Conservation (phyloP, 768 basidiomycete species). For the Russula compacta region DNA sequence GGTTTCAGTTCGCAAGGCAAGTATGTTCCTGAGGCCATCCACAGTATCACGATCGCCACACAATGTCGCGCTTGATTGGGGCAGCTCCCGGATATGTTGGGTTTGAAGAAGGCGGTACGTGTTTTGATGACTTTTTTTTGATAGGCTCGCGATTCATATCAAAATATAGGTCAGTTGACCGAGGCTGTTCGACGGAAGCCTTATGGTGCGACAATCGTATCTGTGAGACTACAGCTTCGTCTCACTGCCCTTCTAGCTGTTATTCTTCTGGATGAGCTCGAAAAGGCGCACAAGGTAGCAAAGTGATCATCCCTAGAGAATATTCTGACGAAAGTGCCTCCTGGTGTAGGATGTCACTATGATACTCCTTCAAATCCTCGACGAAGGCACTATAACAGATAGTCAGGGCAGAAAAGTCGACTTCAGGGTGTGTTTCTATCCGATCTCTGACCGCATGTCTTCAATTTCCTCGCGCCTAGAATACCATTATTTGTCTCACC, state of each 20-base stretch:
- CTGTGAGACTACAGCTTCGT: neutral
- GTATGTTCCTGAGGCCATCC: neutral
- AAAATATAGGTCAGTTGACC: slow-evolving; percentile 42
- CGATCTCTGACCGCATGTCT: neutral
- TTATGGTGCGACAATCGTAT: slow-evolving; percentile 34
- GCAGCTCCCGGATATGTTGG: slow-evolving; percentile 89
- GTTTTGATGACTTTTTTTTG: slow-evolving; percentile 13
- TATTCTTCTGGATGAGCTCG: slow-evolving; percentile 56
- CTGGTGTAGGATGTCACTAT: slow-evolving; percentile 66
- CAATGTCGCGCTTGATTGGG: slow-evolving; percentile 83
- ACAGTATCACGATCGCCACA: slow-evolving; percentile 88
- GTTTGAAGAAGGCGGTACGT: slow-evolving; percentile 55
- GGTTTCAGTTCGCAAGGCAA: neutral
- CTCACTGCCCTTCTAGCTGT: slow-evolving; percentile 35
- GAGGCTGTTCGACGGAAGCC: slow-evolving; percentile 57
- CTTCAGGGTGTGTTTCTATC: slow-evolving; percentile 52
- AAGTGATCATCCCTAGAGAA: neutral
- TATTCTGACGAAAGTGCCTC: neutral
- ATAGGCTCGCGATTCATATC: neutral
- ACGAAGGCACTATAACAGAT: slow-evolving; percentile 85
- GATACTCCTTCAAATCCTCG: slow-evolving; percentile 84
- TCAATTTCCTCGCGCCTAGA: slow-evolving; percentile 33
- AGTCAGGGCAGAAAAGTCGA: slow-evolving; percentile 89
- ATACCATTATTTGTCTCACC: slow-evolving; percentile 87
- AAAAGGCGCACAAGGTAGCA: slow-evolving; percentile 74